Percentiles rank a stretch among this genome's conserved stretches.
phyloP scores from a whole-genome alignment of 768 basidiomycete species.

The Psilocybe subaeruginosa region DNA sequence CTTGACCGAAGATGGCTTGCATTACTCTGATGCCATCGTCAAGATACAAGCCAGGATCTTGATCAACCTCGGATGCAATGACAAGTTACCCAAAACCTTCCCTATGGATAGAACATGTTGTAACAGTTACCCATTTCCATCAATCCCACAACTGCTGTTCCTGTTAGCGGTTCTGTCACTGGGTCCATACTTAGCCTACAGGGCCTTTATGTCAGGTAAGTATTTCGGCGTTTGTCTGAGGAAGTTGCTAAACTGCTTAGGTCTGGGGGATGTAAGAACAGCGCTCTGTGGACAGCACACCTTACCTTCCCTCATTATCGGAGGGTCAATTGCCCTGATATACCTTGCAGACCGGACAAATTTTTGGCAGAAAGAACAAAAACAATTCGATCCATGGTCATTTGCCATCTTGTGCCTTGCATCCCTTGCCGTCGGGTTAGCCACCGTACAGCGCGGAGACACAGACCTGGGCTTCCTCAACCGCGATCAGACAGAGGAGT shows the following conservation, averaged over 20 bases:
- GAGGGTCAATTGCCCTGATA: conserved; percentile 65
- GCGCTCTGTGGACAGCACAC: conserved; percentile 13
- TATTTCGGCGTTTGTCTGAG: background rate
- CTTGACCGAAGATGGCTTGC: conserved; percentile 84
- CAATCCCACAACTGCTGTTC: conserved; percentile 55
- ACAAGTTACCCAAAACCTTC: conserved; percentile 59
- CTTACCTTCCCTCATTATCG: conserved; percentile 60
- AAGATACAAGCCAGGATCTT: conserved; percentile 76
- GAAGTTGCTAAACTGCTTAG: background rate
- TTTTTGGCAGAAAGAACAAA: conserved; percentile 90
- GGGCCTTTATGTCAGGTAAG: conserved; percentile 23
- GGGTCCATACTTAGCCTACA: conserved; percentile 53
- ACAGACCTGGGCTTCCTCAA: conserved; percentile 90
- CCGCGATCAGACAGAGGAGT: conserved; percentile 93
- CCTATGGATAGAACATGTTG: conserved; percentile 84
- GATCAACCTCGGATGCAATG: conserved; percentile 82
- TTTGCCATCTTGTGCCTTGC: conserved; percentile 64
- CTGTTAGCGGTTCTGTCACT: conserved; percentile 48
- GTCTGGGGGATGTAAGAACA: conserved; percentile 4
- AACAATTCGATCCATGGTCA: conserved; percentile 71
- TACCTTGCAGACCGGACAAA: conserved; percentile 85
- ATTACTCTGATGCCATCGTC: conserved; percentile 68
- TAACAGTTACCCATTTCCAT: conserved; percentile 71
- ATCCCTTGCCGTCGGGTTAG: conserved; percentile 59
- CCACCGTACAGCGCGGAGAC: conserved; percentile 68